Conservation (phyloP, 2,329 filamentous ascomycete species). For the Aspergillus puulaauensis region DNA sequence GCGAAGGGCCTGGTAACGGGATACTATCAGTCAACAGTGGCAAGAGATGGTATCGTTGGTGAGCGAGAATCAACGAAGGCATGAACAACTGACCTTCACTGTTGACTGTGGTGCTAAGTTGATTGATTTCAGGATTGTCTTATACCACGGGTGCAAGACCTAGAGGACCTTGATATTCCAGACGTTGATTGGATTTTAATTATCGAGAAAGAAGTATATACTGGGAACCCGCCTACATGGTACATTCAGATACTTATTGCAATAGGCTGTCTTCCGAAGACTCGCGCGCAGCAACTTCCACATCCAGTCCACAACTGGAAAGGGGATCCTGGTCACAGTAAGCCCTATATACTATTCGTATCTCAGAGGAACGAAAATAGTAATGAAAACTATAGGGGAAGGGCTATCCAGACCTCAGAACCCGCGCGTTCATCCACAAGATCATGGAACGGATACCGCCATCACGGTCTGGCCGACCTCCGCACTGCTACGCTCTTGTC, state of each 20-base stretch:
- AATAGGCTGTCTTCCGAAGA: conserved; percentile 60
- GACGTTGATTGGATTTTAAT: conserved; percentile 59
- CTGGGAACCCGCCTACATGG: background rate
- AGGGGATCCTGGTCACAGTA: conserved; percentile 59
- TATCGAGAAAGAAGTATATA: conserved; percentile 62
- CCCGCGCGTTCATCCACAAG: conserved; percentile 53
- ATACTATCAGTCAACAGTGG: conserved; percentile 27
- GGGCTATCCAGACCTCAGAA: conserved; percentile 63
- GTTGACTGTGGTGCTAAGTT: background rate
- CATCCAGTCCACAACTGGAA: conserved; percentile 35
- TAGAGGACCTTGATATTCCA: conserved; percentile 46
- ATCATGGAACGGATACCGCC: conserved; percentile 34
- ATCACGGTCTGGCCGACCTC: conserved; percentile 22
- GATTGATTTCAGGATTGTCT: conserved; percentile 50
- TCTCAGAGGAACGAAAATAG: background rate
- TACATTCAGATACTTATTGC: background rate
- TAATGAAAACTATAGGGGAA: conserved; percentile 50
- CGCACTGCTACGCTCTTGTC: conserved; percentile 54
- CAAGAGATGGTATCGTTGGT: conserved; percentile 31
- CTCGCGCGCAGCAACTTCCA: conserved; percentile 52
- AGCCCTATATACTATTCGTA: conserved; percentile 19
- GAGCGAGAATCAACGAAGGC: conserved; percentile 37
- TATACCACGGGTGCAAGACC: conserved; percentile 49
- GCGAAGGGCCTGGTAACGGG: conserved; percentile 47
- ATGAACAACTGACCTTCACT: background rate